Evolutionary conservation across 441 rosid genomes (phyloP).

Genomic region (Corymbia citriodora): DNA sequence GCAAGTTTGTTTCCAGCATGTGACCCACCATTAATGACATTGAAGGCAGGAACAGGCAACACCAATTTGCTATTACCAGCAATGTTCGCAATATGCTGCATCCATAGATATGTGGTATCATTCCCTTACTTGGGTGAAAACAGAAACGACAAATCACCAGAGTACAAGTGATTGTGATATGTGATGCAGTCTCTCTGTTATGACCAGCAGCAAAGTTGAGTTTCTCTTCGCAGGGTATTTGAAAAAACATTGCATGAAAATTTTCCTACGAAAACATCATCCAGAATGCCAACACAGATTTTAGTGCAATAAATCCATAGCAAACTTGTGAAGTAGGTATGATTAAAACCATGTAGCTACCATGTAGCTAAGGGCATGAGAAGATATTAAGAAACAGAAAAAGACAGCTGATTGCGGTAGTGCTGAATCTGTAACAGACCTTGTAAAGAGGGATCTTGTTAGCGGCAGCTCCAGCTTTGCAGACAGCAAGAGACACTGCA

Average conservation of each 20-base stretch:
- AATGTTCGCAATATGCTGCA: conserved; percentile 93
- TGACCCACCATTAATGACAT: conserved; percentile 97
- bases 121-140: neutral
- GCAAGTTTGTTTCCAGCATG: conserved; percentile 99
- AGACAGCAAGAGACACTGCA: conserved; percentile 92
- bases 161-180: neutral
- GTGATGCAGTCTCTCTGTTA: neutral
- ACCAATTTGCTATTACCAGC: conserved; percentile 86
- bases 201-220: neutral
- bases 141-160: neutral
- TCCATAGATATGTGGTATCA: neutral
- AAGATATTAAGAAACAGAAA: neutral
- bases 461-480: conserved; percentile 95
- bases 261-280: neutral
- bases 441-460: conserved; percentile 81
- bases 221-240: neutral
- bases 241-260: neutral
- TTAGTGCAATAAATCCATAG: neutral
- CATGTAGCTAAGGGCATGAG: neutral
- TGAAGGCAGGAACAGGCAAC: conserved; percentile 95
- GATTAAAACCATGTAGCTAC: neutral
- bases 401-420: neutral
- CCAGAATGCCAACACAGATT: neutral
- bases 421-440: conserved; percentile 23
- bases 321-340: neutral